phyloP scores from a whole-genome alignment of 371 early-diverging fungal species.

The Nematocida displodere region DNA sequence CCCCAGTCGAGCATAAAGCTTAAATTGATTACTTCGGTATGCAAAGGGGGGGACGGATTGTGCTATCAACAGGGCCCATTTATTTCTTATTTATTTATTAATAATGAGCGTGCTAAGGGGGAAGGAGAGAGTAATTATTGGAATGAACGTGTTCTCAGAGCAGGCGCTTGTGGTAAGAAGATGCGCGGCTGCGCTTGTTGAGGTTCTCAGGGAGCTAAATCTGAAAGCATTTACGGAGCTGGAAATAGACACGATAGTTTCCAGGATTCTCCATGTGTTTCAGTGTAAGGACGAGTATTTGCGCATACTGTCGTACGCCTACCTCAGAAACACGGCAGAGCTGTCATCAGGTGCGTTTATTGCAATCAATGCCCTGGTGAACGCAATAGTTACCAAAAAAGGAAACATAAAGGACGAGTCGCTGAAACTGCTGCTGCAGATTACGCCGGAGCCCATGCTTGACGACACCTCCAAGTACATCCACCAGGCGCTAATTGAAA shows the following conservation, averaged over 20 bases:
- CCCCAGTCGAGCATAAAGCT: too few species aligned
- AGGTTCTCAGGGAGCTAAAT: slow-evolving; percentile 52
- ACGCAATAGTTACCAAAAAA: slow-evolving; percentile 48
- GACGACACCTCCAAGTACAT: slow-evolving; percentile 62
- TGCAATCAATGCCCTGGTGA: slow-evolving; percentile 57
- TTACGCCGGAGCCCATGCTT: slow-evolving; percentile 59
- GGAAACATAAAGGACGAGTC: slow-evolving; percentile 25
- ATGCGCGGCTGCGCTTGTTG: slow-evolving; percentile 55
- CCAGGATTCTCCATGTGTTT: slow-evolving; percentile 58
- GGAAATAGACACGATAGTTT: slow-evolving; percentile 51
- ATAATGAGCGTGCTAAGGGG: slow-evolving; percentile 8
- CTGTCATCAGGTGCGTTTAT: slow-evolving; percentile 56
- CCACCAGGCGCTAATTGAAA: slow-evolving; percentile 51
- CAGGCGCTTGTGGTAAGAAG: slow-evolving; percentile 50
- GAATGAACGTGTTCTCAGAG: slow-evolving; percentile 44
- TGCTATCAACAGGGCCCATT: too few species aligned
- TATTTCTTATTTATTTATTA: slow-evolving; percentile 13
- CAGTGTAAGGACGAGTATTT: slow-evolving; percentile 59
- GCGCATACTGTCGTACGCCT: slow-evolving; percentile 50
- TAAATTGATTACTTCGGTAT: too few species aligned
- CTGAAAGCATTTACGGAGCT: slow-evolving; percentile 24
- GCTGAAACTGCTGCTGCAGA: slow-evolving; percentile 56
- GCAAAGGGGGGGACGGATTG: too few species aligned
- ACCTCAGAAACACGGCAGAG: slow-evolving; percentile 38
- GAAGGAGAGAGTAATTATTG: slow-evolving; percentile 23